Conservation (phyloP, 176 grass and related monocot genomes). For the Zea mays region Zm-B73-REFERENCE-NAM-5.0 NC_050103.1:22397501-22398000, state of each 20-base stretch:
- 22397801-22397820: slow-evolving; percentile 99
- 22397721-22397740: slow-evolving; percentile 99
- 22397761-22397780: slow-evolving; percentile 98
- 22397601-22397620: neutral
- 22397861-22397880: no score
- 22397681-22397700: slow-evolving; percentile 95
- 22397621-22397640: neutral
- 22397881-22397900: no score
- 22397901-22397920: no score
- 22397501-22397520: slow-evolving; percentile 99
- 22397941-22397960: no score
- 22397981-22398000: no score
- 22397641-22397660: slow-evolving; percentile 17
- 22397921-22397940: no score
- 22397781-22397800: slow-evolving; percentile 98
- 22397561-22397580: no score
- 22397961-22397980: no score
- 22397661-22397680: slow-evolving; percentile 43
- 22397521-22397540: slow-evolving; percentile 94
- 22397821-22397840: slow-evolving; percentile 99
- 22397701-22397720: slow-evolving; percentile 98
- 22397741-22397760: slow-evolving; percentile 96
- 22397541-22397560: slow-evolving; percentile 98
- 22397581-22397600: slow-evolving; percentile 3
- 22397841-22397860: slow-evolving; percentile 98